phyloP scores from a whole-genome alignment of 2,329 filamentous ascomycete species.

The Thielaviopsis euricoi region DNA sequence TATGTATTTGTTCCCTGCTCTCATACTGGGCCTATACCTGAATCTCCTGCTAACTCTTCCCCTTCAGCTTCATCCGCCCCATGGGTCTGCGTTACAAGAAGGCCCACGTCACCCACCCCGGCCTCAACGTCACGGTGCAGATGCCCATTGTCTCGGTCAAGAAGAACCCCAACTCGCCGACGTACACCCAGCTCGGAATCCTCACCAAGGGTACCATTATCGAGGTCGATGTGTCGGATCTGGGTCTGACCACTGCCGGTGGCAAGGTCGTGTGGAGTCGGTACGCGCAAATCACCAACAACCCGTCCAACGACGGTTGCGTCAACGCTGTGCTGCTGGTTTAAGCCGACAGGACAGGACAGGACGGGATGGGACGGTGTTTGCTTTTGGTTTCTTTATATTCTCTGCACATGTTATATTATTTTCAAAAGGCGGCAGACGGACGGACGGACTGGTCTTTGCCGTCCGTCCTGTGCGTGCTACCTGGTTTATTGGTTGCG shows the following conservation, averaged over 20 bases:
- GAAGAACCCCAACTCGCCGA: constrained; percentile 61
- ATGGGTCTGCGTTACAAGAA: constrained; percentile 36
- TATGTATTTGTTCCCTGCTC: not conserved
- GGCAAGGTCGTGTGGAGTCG: constrained; percentile 91
- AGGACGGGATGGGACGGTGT: not conserved
- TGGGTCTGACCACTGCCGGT: constrained; percentile 76
- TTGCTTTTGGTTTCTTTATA: not conserved
- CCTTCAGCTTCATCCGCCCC: constrained; percentile 28
- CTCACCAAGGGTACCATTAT: constrained; percentile 65
- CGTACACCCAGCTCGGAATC: constrained; percentile 87
- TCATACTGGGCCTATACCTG: not conserved
- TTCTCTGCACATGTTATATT: not conserved
- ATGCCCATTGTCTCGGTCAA: constrained; percentile 56
- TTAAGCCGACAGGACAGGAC: constrained; percentile 12
- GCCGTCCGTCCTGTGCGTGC: no score
- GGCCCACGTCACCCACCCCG: constrained; percentile 48
- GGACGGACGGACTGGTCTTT: not conserved
- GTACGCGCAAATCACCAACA: constrained; percentile 54
- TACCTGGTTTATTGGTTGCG: not conserved
- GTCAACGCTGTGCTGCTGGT: constrained; percentile 25
- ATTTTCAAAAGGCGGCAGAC: constrained; percentile 2
- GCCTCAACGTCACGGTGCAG: constrained; percentile 75
- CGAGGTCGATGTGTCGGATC: constrained; percentile 85
- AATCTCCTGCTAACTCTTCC: constrained; percentile 33
- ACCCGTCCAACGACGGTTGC: constrained; percentile 30